A percentile compares a stretch with the other conserved stretches of the same genome.
Evolutionary conservation across 805 yeast species (phyloP).

Genomic region (Wickerhamiella australiensis): DNA sequence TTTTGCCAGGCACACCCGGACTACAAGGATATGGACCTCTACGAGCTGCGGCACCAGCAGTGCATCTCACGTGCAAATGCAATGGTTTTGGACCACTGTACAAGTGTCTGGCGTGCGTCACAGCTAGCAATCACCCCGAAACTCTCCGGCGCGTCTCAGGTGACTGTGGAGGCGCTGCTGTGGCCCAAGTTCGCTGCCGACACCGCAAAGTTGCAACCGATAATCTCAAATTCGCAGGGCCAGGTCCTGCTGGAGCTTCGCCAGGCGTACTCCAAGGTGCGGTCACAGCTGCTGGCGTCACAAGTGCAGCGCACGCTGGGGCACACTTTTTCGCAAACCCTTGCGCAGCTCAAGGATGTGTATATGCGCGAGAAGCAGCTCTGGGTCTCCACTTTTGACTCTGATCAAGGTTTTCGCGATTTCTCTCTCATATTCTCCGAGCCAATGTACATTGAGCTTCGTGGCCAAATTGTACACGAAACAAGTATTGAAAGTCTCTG

Average conservation of each 20-base stretch:
- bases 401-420: slow-evolving; percentile 32
- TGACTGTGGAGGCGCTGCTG: slow-evolving; percentile 17
- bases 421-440: slow-evolving; percentile 61
- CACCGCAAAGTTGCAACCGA: slow-evolving; percentile 5
- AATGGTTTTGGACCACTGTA: slow-evolving; percentile 50
- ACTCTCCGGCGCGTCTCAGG: slow-evolving; percentile 7
- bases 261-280: slow-evolving; percentile 2
- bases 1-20: slow-evolving; percentile 46
- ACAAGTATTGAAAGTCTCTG: slow-evolving; percentile 55
- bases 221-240: neutral
- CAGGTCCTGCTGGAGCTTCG: slow-evolving; percentile 5
- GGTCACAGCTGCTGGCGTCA: slow-evolving; percentile 12
- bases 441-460: slow-evolving; percentile 59
- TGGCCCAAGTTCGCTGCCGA: slow-evolving; percentile 20
- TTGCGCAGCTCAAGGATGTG: slow-evolving; percentile 55
- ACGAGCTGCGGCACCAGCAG: slow-evolving; percentile 62
- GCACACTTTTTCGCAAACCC: slow-evolving; percentile 32
- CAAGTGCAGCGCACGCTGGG: slow-evolving; percentile 12
- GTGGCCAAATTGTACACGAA: slow-evolving; percentile 61
- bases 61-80: slow-evolving; percentile 74
- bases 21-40: slow-evolving; percentile 58
- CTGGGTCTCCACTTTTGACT: slow-evolving; percentile 43
- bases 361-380: slow-evolving; percentile 41
- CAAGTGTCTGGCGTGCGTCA: slow-evolving; percentile 27
- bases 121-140: slow-evolving; percentile 8